A percentile compares a stretch with the other conserved stretches of the same genome.
Evolutionary conservation across 352 stramenopile genomes (phyloP).

Genomic region (Salisapilia sapeloensis): DNA sequence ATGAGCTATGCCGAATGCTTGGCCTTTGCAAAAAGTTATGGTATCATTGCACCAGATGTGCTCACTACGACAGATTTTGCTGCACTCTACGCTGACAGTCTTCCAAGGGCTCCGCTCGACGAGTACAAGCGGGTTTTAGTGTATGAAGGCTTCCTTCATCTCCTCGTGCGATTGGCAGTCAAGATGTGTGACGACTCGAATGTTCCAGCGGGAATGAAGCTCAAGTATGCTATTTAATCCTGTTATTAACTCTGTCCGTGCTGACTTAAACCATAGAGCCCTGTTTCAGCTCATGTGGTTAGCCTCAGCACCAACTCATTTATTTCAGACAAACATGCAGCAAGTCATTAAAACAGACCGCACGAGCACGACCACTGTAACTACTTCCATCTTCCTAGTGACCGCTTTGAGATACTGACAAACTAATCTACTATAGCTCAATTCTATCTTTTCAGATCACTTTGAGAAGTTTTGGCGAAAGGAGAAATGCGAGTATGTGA

Average conservation of each 20-base stretch:
- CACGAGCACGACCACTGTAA: constrained; percentile 24
- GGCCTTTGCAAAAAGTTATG: constrained; percentile 52
- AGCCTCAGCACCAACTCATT: constrained; percentile 28
- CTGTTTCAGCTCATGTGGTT: constrained; percentile 79
- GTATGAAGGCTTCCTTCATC: constrained; percentile 37
- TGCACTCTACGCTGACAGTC: constrained; percentile 53
- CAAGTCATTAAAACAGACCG: constrained; percentile 59
- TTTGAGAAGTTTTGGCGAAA: constrained; percentile 76
- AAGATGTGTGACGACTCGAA: constrained; percentile 19
- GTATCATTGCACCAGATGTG: constrained; percentile 54
- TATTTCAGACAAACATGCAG: constrained; percentile 34
- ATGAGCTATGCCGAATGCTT: constrained; percentile 57
- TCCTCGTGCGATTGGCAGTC: constrained; percentile 39
- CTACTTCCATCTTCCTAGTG: background rate
- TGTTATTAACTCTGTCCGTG: background rate
- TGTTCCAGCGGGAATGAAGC: constrained; percentile 17
- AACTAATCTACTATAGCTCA: constrained; percentile 13
- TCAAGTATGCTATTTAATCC: constrained; percentile 25
- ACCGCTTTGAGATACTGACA: background rate
- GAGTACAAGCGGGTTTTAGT: constrained; percentile 49
- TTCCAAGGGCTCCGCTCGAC: constrained; percentile 26
- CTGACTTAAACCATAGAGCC: constrained; percentile 9
- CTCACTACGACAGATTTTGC: constrained; percentile 67
- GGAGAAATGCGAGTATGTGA: constrained; percentile 39
- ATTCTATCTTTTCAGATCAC: constrained; percentile 38